phyloP scores from a whole-genome alignment of 2,329 filamentous ascomycete species.

The Xylaria multiplex region DNA sequence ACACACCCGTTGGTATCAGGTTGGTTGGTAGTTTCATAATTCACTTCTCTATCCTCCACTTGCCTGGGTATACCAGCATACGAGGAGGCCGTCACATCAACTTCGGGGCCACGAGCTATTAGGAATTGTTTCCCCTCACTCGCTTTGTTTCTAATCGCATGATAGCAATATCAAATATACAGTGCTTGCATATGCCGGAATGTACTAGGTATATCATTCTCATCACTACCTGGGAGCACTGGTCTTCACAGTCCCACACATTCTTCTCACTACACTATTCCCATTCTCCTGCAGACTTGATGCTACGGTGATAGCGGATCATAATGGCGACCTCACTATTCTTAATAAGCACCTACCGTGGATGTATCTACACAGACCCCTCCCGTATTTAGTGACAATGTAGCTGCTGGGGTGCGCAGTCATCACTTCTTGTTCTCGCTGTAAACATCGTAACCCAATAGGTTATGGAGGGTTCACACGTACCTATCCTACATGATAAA shows the following conservation, averaged over 20 bases:
- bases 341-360: slow-evolving; percentile 3
- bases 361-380: slow-evolving; percentile 9
- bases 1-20: slow-evolving; percentile 18
- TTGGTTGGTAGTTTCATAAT: slow-evolving; percentile 22
- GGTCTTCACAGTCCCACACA: slow-evolving; percentile 7
- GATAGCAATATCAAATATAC: slow-evolving; percentile 10
- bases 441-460: not conserved
- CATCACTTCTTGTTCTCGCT: not conserved
- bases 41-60: slow-evolving; percentile 13
- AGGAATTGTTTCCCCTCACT: slow-evolving; percentile 10
- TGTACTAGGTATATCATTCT: not conserved
- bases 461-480: not conserved
- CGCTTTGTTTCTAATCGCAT: slow-evolving; percentile 13
- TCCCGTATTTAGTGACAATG: slow-evolving; percentile 7
- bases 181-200: slow-evolving; percentile 13
- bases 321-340: slow-evolving; percentile 18
- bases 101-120: not conserved
- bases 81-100: not conserved
- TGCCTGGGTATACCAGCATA: slow-evolving; percentile 8
- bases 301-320: slow-evolving; percentile 30
- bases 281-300: slow-evolving; percentile 17
- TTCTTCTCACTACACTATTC: no score
- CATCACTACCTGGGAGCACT: slow-evolving; percentile 4
- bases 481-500: no score
- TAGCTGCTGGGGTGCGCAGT: not conserved